Conservation (phyloP, 176 grass and related monocot genomes). For the Aegilops umbellulata region DNA sequence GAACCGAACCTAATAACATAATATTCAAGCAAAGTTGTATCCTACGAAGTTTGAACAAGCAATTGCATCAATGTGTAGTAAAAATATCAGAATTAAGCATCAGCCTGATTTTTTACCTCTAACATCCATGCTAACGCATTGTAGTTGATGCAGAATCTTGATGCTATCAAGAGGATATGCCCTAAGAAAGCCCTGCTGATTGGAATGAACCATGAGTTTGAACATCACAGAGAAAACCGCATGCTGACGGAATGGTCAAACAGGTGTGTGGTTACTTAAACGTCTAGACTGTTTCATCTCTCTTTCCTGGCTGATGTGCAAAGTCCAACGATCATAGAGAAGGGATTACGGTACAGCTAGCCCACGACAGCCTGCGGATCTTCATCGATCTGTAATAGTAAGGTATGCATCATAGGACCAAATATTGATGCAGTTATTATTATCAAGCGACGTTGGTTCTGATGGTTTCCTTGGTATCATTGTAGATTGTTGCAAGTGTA, state of each 20-base stretch:
- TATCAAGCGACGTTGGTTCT: not conserved
- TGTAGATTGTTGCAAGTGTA: not conserved
- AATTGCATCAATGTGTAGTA: not conserved
- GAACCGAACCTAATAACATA: not conserved
- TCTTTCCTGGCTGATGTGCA: not conserved
- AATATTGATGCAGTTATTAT: not conserved
- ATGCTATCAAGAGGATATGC: slow-evolving; percentile 72
- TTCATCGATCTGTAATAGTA: slow-evolving; percentile 31
- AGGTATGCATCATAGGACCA: not conserved
- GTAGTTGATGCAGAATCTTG: slow-evolving; percentile 42
- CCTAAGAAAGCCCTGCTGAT: slow-evolving; percentile 69
- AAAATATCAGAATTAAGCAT: not conserved
- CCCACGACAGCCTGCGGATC: slow-evolving; percentile 47
- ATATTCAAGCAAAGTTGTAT: not conserved
- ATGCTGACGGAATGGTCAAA: slow-evolving; percentile 64
- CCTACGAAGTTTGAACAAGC: not conserved
- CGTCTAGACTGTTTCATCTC: not conserved
- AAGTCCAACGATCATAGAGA: slow-evolving; percentile 39
- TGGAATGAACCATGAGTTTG: slow-evolving; percentile 89
- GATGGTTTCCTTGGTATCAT: not conserved
- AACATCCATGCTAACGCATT: not conserved
- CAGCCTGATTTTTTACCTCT: not conserved
- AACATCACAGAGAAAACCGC: slow-evolving; percentile 68
- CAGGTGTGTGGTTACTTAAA: slow-evolving; percentile 24
- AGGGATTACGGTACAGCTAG: slow-evolving; percentile 81